These are phyloP conservation scores for Collybiopsis luxurians DNA, from an alignment of 768 basidiomycete genomes.

Conservation along the genomic window DNA sequence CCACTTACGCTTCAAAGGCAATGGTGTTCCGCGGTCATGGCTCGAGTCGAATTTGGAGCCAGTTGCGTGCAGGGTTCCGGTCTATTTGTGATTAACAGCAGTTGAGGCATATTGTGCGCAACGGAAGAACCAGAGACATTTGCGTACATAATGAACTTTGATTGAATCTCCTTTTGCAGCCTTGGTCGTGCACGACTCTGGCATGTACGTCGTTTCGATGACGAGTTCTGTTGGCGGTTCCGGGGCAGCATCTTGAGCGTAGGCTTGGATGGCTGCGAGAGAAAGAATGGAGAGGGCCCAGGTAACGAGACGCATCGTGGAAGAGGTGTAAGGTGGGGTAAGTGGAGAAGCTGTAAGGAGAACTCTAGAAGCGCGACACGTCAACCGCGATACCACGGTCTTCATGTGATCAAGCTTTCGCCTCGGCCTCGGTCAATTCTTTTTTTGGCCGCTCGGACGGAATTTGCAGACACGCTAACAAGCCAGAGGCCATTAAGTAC, in stretches of 20 bases:
- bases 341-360: neutral
- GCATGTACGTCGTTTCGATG: conserved; percentile 60
- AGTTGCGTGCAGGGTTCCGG: conserved; percentile 72
- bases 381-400: neutral
- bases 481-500: too few relatives aligned
- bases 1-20: conserved; percentile 74
- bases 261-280: conserved; percentile 40
- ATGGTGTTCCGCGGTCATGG: conserved; percentile 68
- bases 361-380: neutral
- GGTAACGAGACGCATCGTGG: conserved; percentile 53
- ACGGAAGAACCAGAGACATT: neutral
- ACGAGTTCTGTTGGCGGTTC: conserved; percentile 53
- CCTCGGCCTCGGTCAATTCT: too few relatives aligned
- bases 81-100: conserved; percentile 37
- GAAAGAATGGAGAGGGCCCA: conserved; percentile 48
- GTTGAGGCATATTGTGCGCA: neutral
- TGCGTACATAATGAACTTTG: conserved; percentile 75
- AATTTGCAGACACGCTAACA: too few relatives aligned
- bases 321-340: conserved; percentile 8
- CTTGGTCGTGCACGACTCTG: conserved; percentile 52
- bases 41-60: conserved; percentile 92
- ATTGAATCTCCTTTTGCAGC: conserved; percentile 63
- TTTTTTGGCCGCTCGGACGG: too few relatives aligned
- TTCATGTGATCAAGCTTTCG: too few relatives aligned
- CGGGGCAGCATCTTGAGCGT: neutral